phyloP scores from a whole-genome alignment of 2,329 filamentous ascomycete species.

The Aspergillus sp. region DNA sequence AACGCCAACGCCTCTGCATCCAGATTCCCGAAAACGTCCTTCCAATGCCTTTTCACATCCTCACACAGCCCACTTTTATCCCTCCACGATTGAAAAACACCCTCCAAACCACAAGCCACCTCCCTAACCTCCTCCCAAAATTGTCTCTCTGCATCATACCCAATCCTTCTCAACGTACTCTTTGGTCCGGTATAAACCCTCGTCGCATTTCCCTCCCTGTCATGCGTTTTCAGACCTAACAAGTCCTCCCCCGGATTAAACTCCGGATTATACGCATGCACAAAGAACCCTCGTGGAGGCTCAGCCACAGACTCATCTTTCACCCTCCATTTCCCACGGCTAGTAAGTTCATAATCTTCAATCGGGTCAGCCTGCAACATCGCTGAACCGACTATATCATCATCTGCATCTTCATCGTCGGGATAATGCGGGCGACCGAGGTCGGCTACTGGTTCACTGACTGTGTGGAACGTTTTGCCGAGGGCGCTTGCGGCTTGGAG shows the following conservation, averaged over 20 bases:
- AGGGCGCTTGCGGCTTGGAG: conserved; percentile 20
- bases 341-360: conserved; percentile 21
- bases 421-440: conserved; percentile 10
- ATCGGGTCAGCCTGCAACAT: conserved; percentile 23
- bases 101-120: conserved; percentile 22
- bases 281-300: conserved; percentile 20
- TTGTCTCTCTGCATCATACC: conserved; percentile 24
- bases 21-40: conserved; percentile 14
- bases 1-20: conserved; percentile 7
- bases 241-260: conserved; percentile 24
- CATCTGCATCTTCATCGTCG: conserved; percentile 4
- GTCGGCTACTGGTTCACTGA: conserved; percentile 16
- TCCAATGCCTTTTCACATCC: conserved; percentile 10
- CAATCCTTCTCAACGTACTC: conserved; percentile 19
- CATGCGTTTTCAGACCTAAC: conserved; percentile 15
- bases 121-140: conserved; percentile 23
- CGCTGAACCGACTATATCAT: conserved; percentile 10
- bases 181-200: conserved; percentile 18
- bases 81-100: conserved; percentile 19
- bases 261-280: conserved; percentile 26
- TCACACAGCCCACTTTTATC: conserved; percentile 10
- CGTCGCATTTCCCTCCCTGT: conserved; percentile 14
- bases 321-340: conserved; percentile 14
- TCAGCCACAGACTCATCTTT: conserved; percentile 11
- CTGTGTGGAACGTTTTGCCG: conserved; percentile 16